Percentiles rank a stretch among this genome's conserved stretches.
phyloP scores from a whole-genome alignment of 305 asterid genomes.

The Fraxinus paxiana region DNA sequence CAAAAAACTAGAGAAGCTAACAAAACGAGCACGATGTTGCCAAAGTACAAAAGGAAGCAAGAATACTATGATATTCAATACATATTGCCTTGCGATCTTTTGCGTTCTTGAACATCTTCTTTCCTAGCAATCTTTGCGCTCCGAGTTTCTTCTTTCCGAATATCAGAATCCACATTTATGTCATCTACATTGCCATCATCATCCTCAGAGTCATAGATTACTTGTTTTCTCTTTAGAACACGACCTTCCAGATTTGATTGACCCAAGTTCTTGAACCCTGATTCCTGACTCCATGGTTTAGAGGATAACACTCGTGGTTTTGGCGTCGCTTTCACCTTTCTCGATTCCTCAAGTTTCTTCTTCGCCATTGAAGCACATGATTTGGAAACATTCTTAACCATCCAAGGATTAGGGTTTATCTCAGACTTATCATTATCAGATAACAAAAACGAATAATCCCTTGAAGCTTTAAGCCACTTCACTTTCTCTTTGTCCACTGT shows the following conservation, averaged over 20 bases:
- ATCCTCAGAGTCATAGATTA: neutral
- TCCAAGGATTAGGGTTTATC: neutral
- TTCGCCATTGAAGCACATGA: neutral
- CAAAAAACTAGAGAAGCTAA: neutral
- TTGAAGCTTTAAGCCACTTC: neutral
- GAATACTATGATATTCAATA: neutral
- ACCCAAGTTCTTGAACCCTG: neutral
- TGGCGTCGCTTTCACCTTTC: neutral
- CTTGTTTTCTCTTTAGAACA: neutral
- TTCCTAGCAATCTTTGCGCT: slow-evolving; percentile 6
- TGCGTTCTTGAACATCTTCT: slow-evolving; percentile 17
- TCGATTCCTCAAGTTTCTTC: neutral
- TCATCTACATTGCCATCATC: neutral
- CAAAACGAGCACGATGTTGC: neutral
- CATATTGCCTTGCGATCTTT: neutral
- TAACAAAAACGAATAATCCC: slow-evolving; percentile 28
- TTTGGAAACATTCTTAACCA: neutral
- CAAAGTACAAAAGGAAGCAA: neutral
- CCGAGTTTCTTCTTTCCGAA: neutral
- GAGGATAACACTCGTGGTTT: neutral
- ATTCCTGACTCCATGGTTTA: neutral
- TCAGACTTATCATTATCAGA: neutral
- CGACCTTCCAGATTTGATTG: neutral
- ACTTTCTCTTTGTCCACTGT: neutral
- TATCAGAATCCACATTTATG: neutral